A percentile compares a stretch with the other conserved stretches of the same genome.
phyloP scores from a whole-genome alignment of 2,329 filamentous ascomycete species.

The Ascochyta pisi region DNA sequence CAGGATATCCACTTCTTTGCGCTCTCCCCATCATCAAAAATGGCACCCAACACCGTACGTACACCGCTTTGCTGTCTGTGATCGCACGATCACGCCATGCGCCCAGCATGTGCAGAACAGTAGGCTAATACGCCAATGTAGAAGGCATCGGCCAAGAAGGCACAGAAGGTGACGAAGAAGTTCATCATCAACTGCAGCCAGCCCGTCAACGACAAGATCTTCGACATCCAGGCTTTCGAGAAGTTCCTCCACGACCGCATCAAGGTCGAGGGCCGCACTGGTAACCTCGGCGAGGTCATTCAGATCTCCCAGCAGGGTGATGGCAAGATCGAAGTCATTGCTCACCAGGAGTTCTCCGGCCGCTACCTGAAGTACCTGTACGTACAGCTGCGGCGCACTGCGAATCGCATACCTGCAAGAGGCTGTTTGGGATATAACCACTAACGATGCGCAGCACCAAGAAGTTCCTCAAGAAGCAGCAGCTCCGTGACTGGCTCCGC shows the following conservation, averaged over 20 bases:
- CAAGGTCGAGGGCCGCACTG: constrained; percentile 98
- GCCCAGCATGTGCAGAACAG: constrained; percentile 66
- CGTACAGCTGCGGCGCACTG: constrained; percentile 48
- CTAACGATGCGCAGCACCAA: constrained; percentile 76
- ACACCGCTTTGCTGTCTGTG: constrained; percentile 94
- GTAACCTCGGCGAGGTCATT: constrained; percentile 95
- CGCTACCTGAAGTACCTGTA: constrained; percentile 99
- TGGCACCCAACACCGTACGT: constrained; percentile 92
- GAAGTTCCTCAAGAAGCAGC: constrained; percentile 99
- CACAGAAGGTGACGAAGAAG: constrained; percentile 86
- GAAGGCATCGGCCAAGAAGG: constrained; percentile 62
- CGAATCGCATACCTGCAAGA: background rate
- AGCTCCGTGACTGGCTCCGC: constrained; percentile 99
- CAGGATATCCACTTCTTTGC: constrained; percentile 94
- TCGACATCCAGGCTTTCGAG: constrained; percentile 97
- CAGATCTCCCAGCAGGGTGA: constrained; percentile 89
- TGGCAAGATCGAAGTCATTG: constrained; percentile 97
- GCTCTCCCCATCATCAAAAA: constrained; percentile 66
- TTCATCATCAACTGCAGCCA: constrained; percentile 99
- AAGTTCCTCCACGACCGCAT: constrained; percentile 99
- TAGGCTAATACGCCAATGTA: constrained; percentile 84
- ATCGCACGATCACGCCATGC: constrained; percentile 30
- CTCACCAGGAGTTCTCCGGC: constrained; percentile 97
- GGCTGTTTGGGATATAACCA: background rate
- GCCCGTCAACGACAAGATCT: constrained; percentile 99